phyloP scores from a whole-genome alignment of 1,139 yeast genomes.

The Martiniozyma asiatica region DNA sequence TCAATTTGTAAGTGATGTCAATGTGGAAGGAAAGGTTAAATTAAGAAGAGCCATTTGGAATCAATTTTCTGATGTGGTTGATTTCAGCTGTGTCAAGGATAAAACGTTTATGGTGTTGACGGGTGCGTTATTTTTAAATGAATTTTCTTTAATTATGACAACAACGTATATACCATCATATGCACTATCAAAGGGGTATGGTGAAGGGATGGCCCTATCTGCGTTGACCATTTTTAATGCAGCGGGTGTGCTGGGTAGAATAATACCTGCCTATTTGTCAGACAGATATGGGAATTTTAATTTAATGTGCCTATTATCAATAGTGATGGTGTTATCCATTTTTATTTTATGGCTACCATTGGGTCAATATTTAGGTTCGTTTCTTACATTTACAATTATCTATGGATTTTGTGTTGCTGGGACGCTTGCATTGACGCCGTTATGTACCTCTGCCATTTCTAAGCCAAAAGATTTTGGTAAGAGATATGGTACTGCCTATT shows the following conservation, averaged over 20 bases:
- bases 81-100: conserved; percentile 19
- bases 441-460: conserved; percentile 40
- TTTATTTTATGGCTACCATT: conserved; percentile 42
- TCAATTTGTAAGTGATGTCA: too few species aligned
- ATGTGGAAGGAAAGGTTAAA: too few species aligned
- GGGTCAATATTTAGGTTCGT: conserved; percentile 27
- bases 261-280: conserved; percentile 39
- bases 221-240: conserved; percentile 47
- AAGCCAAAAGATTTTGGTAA: conserved; percentile 37
- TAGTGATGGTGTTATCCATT: conserved; percentile 30
- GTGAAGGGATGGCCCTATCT: conserved; percentile 38
- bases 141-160: conserved; percentile 41
- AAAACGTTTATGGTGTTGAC: conserved; percentile 15
- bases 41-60: conserved; percentile 8
- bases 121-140: conserved; percentile 24
- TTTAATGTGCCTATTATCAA: conserved; percentile 31
- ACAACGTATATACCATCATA: conserved; percentile 46
- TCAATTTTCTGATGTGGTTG: conserved; percentile 15
- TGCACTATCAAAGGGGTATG: conserved; percentile 39
- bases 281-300: conserved; percentile 52
- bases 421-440: conserved; percentile 35
- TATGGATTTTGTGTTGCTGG: conserved; percentile 46
- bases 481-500: conserved; percentile 36
- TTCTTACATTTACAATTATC: conserved; percentile 35
- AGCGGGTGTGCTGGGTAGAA: conserved; percentile 47